Conservation (phyloP, 2,329 filamentous ascomycete species). For the Aspergillus sp. region DNA sequence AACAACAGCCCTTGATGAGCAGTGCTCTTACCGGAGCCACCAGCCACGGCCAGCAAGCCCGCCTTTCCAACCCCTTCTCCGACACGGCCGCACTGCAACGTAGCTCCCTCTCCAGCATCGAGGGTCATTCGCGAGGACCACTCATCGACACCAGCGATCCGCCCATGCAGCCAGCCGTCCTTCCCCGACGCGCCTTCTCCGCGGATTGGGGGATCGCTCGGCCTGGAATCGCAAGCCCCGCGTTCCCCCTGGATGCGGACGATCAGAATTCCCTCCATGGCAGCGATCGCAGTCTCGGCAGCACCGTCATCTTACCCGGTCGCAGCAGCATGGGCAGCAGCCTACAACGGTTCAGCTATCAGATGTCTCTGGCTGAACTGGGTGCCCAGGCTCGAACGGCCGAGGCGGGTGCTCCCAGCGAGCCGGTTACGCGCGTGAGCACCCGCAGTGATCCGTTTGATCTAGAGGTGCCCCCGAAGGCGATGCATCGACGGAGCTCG, state of each 20-base stretch:
- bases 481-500: conserved; percentile 25
- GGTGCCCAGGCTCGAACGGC: neutral
- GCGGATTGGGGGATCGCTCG: neutral
- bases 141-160: conserved; percentile 7
- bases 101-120: neutral
- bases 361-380: conserved; percentile 8
- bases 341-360: conserved; percentile 14
- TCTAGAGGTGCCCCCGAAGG: conserved; percentile 31
- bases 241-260: neutral
- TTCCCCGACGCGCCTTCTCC: conserved; percentile 6
- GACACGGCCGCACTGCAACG: conserved; percentile 10
- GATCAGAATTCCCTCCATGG: conserved; percentile 14
- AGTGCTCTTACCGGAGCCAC: neutral
- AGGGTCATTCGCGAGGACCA: conserved; percentile 1
- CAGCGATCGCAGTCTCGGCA: conserved; percentile 24
- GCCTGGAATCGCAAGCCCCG: neutral
- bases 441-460: conserved; percentile 38
- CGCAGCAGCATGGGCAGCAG: conserved; percentile 23
- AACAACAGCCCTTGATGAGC: neutral
- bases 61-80: conserved; percentile 15
- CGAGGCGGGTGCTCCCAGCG: conserved; percentile 1
- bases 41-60: neutral
- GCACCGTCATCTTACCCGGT: conserved; percentile 30
- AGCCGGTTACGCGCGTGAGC: conserved; percentile 15
- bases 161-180: neutral